Percentiles rank a stretch among this genome's conserved stretches.
Conservation (phyloP, 1,139 yeast genomes). For the Hemisphaericaspora subhashii region DNA sequence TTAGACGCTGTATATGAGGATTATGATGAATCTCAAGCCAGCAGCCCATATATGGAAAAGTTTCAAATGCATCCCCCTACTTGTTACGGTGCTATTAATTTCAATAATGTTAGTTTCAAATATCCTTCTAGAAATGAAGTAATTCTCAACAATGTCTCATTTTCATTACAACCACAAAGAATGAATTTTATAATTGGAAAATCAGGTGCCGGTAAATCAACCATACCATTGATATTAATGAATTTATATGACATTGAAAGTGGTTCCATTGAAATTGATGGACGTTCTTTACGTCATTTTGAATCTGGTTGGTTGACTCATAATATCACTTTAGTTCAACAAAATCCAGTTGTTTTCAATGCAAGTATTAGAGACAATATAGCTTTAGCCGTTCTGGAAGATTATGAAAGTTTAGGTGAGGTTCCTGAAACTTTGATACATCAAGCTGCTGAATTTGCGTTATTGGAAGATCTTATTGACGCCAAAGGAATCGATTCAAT, state of each 20-base stretch:
- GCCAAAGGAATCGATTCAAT: constrained; percentile 57
- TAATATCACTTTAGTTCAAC: constrained; percentile 73
- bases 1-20: constrained; percentile 1
- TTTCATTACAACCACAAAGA: constrained; percentile 46
- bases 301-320: constrained; percentile 55
- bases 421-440: constrained; percentile 29
- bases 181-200: constrained; percentile 72
- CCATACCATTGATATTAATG: constrained; percentile 63
- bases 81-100: constrained; percentile 46
- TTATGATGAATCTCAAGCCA: neutral
- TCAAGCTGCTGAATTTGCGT: constrained; percentile 54
- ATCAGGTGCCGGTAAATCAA: constrained; percentile 93
- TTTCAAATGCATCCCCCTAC: constrained; percentile 24
- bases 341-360: constrained; percentile 63
- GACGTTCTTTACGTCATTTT: constrained; percentile 42
- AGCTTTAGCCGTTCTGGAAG: constrained; percentile 38
- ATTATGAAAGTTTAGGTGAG: constrained; percentile 22
- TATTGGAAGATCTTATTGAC: constrained; percentile 46
- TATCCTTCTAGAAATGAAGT: constrained; percentile 58
- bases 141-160: constrained; percentile 46
- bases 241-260: constrained; percentile 50
- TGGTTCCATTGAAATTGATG: constrained; percentile 73
- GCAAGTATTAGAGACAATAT: constrained; percentile 64
- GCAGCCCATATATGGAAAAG: neutral
- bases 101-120: constrained; percentile 55